Conservation (phyloP, 306 rosid species). For the Casuarina glauca region DNA sequence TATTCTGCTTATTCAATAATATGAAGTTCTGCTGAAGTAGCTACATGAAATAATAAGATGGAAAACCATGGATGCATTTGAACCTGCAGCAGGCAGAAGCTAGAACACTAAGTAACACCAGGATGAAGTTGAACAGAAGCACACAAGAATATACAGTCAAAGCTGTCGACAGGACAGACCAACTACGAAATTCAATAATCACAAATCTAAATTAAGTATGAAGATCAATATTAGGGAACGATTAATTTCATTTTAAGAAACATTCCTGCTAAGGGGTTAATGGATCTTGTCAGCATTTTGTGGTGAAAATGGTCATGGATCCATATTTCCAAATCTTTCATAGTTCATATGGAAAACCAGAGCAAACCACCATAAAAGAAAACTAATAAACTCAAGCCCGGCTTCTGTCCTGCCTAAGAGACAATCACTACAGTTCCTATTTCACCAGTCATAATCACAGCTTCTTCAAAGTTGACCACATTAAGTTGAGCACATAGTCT, state of each 20-base stretch:
- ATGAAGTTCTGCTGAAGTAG: not conserved
- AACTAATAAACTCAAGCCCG: not conserved
- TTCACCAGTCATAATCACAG: constrained; percentile 1
- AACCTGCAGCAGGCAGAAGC: not conserved
- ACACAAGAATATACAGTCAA: not conserved
- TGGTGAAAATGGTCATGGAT: no score
- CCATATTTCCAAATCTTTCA: no score
- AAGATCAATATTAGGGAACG: not conserved
- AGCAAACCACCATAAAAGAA: not conserved
- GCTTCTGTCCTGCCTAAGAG: no score
- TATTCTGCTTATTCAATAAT: not conserved
- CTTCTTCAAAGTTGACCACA: not conserved
- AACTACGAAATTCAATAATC: not conserved
- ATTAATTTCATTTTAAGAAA: not conserved
- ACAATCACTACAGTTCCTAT: not conserved
- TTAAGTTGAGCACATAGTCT: not conserved
- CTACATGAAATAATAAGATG: not conserved
- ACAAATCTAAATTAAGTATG: not conserved
- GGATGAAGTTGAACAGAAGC: not conserved
- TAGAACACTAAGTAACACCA: not conserved
- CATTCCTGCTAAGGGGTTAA: not conserved
- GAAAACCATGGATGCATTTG: not conserved
- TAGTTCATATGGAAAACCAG: not conserved
- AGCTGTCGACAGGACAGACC: not conserved
- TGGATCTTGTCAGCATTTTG: not conserved